Percentiles rank a stretch among this genome's conserved stretches.
Evolutionary conservation across 2,329 filamentous ascomycete species (phyloP).

Genomic region (Botrytis hyacinthi): DNA sequence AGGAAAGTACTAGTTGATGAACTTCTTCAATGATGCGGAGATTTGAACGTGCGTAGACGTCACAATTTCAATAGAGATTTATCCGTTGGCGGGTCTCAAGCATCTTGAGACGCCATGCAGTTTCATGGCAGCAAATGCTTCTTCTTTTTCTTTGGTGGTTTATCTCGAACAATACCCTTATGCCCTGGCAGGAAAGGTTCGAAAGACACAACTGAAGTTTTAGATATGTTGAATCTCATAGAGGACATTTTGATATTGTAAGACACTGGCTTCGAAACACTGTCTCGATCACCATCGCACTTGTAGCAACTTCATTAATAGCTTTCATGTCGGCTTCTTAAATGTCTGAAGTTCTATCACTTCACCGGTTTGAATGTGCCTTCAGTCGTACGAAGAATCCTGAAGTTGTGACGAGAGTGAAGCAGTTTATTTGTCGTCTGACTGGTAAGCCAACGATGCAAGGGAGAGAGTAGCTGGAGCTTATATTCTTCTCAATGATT

Average conservation of each 20-base stretch:
- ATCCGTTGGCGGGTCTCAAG: conserved; percentile 18
- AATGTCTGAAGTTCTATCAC: not conserved
- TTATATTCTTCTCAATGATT: not conserved
- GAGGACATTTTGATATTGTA: not conserved
- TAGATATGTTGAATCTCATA: conserved; percentile 1
- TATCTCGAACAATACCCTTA: not conserved
- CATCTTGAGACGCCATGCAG: conserved; percentile 7
- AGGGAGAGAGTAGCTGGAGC: not conserved
- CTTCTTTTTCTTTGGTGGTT: not conserved
- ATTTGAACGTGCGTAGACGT: conserved; percentile 4
- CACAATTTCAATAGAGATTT: not conserved
- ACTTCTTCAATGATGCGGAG: conserved; percentile 2
- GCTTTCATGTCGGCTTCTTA: not conserved
- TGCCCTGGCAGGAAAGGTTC: not conserved
- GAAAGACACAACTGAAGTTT: conserved; percentile 2
- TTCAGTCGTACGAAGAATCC: not conserved
- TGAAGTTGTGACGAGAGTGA: not conserved
- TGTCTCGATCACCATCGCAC: not conserved
- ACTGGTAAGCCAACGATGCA: not conserved
- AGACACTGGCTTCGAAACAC: conserved; percentile 9
- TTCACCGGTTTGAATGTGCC: not conserved
- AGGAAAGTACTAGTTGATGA: not conserved
- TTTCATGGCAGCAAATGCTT: conserved; percentile 11
- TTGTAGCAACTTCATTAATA: not conserved
- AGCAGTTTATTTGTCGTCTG: not conserved